phyloP scores from a whole-genome alignment of 2,329 filamentous ascomycete genomes.

The Penicillium sp. region DNA sequence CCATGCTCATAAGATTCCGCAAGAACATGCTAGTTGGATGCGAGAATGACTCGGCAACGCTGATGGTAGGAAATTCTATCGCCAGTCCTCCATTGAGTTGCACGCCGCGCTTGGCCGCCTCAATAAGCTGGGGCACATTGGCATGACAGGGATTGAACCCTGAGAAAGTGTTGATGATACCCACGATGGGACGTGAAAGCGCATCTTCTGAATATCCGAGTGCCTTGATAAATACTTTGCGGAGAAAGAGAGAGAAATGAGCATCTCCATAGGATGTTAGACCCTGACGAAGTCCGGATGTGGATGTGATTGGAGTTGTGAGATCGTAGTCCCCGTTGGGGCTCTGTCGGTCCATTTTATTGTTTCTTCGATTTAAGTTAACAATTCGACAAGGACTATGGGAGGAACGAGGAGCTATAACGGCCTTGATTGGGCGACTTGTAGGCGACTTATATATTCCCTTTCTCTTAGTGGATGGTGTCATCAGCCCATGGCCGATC shows the following conservation, averaged over 20 bases:
- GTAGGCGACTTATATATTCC: conserved; percentile 18
- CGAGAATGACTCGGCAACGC: conserved; percentile 67
- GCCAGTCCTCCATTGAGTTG: conserved; percentile 66
- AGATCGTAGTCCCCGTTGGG: conserved; percentile 58
- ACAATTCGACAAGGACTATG: not conserved
- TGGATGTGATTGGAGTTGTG: conserved; percentile 50
- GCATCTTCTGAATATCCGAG: conserved; percentile 71
- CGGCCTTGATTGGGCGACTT: conserved; percentile 1
- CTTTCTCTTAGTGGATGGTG: conserved; percentile 22
- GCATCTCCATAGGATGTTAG: conserved; percentile 69
- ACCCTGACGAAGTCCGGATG: conserved; percentile 60
- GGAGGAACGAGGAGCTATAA: not conserved
- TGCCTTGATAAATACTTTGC: conserved; percentile 76
- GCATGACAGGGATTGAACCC: conserved; percentile 73
- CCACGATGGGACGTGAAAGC: conserved; percentile 67
- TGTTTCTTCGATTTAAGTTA: too few relatives aligned
- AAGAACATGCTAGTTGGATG: conserved; percentile 73
- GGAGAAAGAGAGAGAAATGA: conserved; percentile 71
- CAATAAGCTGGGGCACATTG: conserved; percentile 68
- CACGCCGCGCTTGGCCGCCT: conserved; percentile 66
- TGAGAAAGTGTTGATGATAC: conserved; percentile 71
- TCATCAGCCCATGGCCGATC: conserved; percentile 24
- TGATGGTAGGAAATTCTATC: conserved; percentile 72
- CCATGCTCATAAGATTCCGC: conserved; percentile 74
- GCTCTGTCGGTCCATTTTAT: not conserved